Evolutionary conservation across 345 rosid species (phyloP).

Genomic region (Fremontodendron californicum): DNA sequence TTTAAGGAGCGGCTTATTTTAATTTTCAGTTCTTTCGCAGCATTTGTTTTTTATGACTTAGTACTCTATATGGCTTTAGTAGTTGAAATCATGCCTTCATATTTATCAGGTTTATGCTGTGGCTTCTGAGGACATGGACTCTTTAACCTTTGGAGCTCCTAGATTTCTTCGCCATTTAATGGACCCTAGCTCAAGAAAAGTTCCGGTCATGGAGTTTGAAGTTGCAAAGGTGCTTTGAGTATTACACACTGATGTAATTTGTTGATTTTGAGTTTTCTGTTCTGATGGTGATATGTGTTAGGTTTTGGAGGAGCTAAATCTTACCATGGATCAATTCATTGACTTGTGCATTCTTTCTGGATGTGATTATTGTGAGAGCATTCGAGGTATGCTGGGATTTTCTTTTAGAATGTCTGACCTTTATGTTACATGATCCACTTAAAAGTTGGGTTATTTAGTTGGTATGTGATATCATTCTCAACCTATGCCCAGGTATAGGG

Average conservation of each 20-base stretch:
- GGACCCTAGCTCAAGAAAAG: constrained; percentile 94
- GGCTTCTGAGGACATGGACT: constrained; percentile 99
- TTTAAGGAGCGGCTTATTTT: not conserved
- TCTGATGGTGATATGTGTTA: constrained; percentile 29
- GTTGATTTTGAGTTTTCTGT: constrained; percentile 9
- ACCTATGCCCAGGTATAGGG: constrained; percentile 64
- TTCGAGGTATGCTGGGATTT: constrained; percentile 55
- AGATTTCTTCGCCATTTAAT: constrained; percentile 94
- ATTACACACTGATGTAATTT: not conserved
- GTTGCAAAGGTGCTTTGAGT: constrained; percentile 54
- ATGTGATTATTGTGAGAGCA: constrained; percentile 96
- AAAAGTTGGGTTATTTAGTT: not conserved
- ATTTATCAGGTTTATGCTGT: constrained; percentile 77
- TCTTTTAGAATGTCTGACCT: not conserved
- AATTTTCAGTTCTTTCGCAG: not conserved
- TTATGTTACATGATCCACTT: not conserved
- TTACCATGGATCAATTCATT: constrained; percentile 92
- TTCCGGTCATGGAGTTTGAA: constrained; percentile 93
- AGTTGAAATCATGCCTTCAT: not conserved
- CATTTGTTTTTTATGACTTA: not conserved
- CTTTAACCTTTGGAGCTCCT: constrained; percentile 93
- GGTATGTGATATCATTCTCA: not conserved
- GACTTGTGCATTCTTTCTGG: constrained; percentile 97
- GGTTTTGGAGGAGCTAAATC: constrained; percentile 81
- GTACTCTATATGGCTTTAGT: not conserved